Conservation (phyloP, 305 asterid species). For the Rubia peregrina region DNA sequence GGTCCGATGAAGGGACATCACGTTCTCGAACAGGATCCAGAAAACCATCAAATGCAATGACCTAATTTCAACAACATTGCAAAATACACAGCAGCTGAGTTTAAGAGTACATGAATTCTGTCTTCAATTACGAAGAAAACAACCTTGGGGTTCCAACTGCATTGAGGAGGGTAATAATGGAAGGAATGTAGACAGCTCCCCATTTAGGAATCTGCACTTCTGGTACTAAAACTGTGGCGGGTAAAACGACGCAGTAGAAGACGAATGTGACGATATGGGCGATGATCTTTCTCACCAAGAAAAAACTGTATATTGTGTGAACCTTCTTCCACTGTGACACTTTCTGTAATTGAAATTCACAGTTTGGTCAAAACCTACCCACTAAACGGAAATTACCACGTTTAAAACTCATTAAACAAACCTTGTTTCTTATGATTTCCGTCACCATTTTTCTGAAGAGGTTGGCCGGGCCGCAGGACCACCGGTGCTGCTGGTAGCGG, state of each 20-base stretch:
- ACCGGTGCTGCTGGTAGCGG: conserved; percentile 62
- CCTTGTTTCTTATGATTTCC: conserved; percentile 61
- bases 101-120: neutral
- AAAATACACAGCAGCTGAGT: neutral
- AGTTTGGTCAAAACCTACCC: neutral
- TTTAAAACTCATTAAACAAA: conserved; percentile 7
- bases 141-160: conserved; percentile 52
- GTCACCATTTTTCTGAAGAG: conserved; percentile 58
- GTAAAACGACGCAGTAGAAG: conserved; percentile 64
- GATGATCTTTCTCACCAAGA: conserved; percentile 71
- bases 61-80: conserved; percentile 22
- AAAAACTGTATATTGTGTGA: conserved; percentile 82
- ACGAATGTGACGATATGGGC: conserved; percentile 75
- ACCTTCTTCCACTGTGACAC: conserved; percentile 71
- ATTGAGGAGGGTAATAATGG: conserved; percentile 61
- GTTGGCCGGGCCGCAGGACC: conserved; percentile 82
- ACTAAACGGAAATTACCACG: neutral
- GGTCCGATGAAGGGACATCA: conserved; percentile 76
- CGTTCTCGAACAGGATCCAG: conserved; percentile 91
- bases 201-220: conserved; percentile 75
- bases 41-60: conserved; percentile 70
- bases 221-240: conserved; percentile 76
- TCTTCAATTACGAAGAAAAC: neutral
- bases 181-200: conserved; percentile 85
- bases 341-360: conserved; percentile 43